Percentiles rank a stretch among this genome's conserved stretches.
These are phyloP conservation scores for Huntiella abstrusa DNA, from an alignment of 2,329 filamentous ascomycete genomes.

Conservation along the genomic window DNA sequence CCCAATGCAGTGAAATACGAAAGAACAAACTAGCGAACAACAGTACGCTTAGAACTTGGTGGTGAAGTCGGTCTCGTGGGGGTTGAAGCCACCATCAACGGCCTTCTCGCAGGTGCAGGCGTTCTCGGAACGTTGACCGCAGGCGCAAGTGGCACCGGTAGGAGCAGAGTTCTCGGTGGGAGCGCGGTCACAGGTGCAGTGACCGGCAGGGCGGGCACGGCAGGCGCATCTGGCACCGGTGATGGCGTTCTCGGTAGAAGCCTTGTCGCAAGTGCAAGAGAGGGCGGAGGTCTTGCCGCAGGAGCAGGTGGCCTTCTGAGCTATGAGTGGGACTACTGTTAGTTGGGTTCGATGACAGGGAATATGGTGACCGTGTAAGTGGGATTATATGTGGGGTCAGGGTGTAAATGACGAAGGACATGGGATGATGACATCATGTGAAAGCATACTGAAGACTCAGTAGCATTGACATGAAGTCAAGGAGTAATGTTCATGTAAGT, in stretches of 20 bases:
- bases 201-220: conserved; percentile 57
- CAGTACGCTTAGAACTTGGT: conserved; percentile 32
- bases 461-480: neutral
- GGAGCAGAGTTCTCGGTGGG: conserved; percentile 46
- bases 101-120: conserved; percentile 73
- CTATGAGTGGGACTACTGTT: conserved; percentile 18
- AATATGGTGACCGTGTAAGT: conserved; percentile 6
- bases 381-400: neutral
- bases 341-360: neutral
- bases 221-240: conserved; percentile 65
- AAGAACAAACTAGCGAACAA: neutral
- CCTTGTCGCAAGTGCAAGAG: conserved; percentile 69
- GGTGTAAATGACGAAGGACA: too few species aligned
- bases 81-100: conserved; percentile 39
- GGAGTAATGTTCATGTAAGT: neutral
- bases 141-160: conserved; percentile 48
- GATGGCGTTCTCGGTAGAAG: conserved; percentile 54
- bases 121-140: conserved; percentile 52
- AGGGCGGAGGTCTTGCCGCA: conserved; percentile 79
- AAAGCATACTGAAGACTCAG: too few species aligned
- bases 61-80: conserved; percentile 76
- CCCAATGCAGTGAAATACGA: neutral
- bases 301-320: conserved; percentile 55
- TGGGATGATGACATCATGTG: neutral
- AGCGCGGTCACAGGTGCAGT: conserved; percentile 66